Evolutionary conservation across 768 basidiomycete genomes (phyloP), one percentile per base, ranked within the genome.

Genomic region (Gloeophyllum trabeum): DNA sequence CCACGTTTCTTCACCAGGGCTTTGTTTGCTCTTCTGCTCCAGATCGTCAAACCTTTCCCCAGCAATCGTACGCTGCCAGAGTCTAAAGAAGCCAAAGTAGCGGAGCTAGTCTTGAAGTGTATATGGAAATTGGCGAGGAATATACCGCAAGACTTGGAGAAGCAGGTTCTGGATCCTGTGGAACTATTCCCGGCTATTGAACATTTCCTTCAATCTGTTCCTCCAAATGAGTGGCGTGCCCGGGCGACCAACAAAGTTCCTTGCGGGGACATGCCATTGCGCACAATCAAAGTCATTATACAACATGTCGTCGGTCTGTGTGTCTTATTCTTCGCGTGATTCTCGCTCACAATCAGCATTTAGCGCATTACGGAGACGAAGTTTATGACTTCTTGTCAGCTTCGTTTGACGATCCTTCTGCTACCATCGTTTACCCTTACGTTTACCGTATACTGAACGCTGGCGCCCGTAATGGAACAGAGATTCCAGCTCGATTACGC

Each of bases 201-300:
- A 57, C 80, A 88, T 47, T 98, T 99, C 63, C 60, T 98, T 39
- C 84, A 91, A 54, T 88, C 83, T 1, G 81, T 98, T 22, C 85
- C 90, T 36, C 96, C 96, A 1, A 92, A 91, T 47, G 92, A 96
- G 60, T 99, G 93, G 90, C 79, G 94, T 41, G 81, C 86, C 10
- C 71, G 96, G 48, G 88, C 90, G 6, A 82, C 81, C 1, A 91
- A 88, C 55, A 85, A 83, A 48, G 78, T 98, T 1, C 93, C 96
- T 3, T 85, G 93, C 55, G 93, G 92, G 20, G 96, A 99, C 54
- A 93, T 98, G 93, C 96, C 96, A 2, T 61, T 99, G 44, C 71
- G 96, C 47, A 98, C 96, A 2, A 88, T 98, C 60, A 99, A 99
- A 68, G 93, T 96, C 32, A 89, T 99, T 51, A 87, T 99, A 25